Conservation (phyloP, 192 early-diverging fungal genomes). For the Physocladia obscura region DNA sequence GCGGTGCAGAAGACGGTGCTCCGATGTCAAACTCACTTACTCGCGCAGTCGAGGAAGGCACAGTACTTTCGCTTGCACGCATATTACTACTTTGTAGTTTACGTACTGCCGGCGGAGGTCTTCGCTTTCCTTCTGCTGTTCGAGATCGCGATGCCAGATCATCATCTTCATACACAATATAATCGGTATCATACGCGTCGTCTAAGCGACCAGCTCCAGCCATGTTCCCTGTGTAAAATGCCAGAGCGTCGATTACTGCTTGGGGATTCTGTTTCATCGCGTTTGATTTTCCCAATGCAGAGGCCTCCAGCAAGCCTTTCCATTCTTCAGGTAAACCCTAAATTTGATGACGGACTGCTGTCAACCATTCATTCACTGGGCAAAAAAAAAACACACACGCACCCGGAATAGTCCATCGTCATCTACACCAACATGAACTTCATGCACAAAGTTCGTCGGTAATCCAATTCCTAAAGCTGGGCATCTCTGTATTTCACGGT, state of each 20-base stretch:
- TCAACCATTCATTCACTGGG: too few relatives aligned
- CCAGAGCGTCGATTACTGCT: slow-evolving; percentile 93
- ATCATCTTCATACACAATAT: not conserved
- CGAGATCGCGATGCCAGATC: not conserved
- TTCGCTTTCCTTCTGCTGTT: not conserved
- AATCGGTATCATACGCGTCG: slow-evolving; percentile 1
- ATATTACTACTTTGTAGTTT: not conserved
- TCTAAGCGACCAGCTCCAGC: not conserved
- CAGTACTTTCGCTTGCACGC: too few relatives aligned
- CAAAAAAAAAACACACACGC: not conserved
- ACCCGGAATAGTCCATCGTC: slow-evolving; percentile 49
- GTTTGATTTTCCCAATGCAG: slow-evolving; percentile 91
- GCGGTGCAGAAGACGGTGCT: too few relatives aligned
- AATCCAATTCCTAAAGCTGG: slow-evolving; percentile 69
- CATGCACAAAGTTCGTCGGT: slow-evolving; percentile 82
- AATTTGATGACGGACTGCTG: not conserved
- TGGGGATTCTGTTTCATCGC: slow-evolving; percentile 97
- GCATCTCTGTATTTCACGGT: slow-evolving; percentile 50
- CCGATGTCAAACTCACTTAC: too few relatives aligned
- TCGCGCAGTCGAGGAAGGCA: too few relatives aligned
- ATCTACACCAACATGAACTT: slow-evolving; percentile 69
- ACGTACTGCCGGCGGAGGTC: not conserved
- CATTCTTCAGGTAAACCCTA: slow-evolving; percentile 92
- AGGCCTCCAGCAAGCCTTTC: slow-evolving; percentile 87
- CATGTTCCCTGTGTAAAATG: slow-evolving; percentile 90